Base-by-base conservation (phyloP, 495 filamentous ascomycete species). In the Aspergillus campestris region DNA sequence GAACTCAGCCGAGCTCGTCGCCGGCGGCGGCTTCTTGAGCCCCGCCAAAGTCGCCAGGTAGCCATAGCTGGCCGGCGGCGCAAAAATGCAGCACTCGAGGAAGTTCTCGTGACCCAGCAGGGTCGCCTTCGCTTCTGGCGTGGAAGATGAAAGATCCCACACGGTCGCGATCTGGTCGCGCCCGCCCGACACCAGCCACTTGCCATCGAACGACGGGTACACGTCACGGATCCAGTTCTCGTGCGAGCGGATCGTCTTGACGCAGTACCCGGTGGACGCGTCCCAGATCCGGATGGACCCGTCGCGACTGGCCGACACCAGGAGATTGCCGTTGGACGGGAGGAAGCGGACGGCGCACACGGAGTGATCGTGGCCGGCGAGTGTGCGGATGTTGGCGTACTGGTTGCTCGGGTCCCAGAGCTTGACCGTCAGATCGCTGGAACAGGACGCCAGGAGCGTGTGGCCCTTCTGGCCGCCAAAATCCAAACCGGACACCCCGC, bases 361-460 rank as follows among this genome's bases (percentile, higher is more conserved):
- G 44, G 80, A 86, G 60, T 96, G 91, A 53, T 98, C 92, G 62
- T 98, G 92, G 7, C 92, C 92, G 1, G 84, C 83, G 5, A 98
- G 76, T 0, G 90, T 98, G 34, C 91, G 79, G 45, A 95, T 91
- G 57, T 95, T 95, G 55, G 95, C 94, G 69, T 97, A 96, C 34
- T 94, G 87, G 55, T 95, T 86, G 14, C 77, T 81, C 2, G 92
- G 92, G 47, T 96, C 90, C 92, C 92, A 98, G 7, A 98, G 64
- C 59, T 96, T 98, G 67, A 96, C 95, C 1, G 88, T 94, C 3
- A 96, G 70, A 56, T 96, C 92, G 41, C 82, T 85, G 12, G 82
- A 88, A 65, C 92, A 96, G 5, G 86, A 92, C 11, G 90, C 92
- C 35, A 98, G 78, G 31, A 98, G 76, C 11, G 84, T 89, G 15